Evolutionary conservation across 495 filamentous ascomycete species (phyloP), one percentile per base, ranked within the genome.

Genomic region (Pseudevernia furfuracea): DNA sequence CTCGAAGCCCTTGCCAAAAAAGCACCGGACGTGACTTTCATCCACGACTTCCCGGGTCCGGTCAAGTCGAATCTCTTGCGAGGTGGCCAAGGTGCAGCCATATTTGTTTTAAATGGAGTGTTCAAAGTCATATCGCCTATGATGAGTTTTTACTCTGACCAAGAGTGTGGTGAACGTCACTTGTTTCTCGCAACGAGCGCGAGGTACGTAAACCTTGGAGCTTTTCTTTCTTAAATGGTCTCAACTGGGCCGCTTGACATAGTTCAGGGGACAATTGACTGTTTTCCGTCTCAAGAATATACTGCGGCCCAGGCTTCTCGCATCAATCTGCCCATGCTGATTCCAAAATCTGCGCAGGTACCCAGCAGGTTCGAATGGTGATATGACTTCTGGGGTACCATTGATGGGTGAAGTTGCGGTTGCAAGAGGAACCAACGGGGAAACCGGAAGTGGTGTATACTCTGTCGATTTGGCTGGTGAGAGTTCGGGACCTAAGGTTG

Each of bases 21-120:
- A 63, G 75, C 82, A 25, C 81, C 82, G 2, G 69, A 74, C 3
- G 81, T 85, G 9, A 72, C 72, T 8, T 88, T 88, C 69, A 70
- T 89, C 3, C 87, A 89, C 61, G 69, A 75, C 28, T 85, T 75
- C 57, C 86, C 87, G 0, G 82, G 82, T 4, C 43, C 72, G 1
- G 85, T 88, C 56, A 75, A 77, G 53, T 81, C 80, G 1, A 73
- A 71, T 23, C 37, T 80, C 4, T 59, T 67, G 41, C 62, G 73
- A 7, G 66, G 69, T 28, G 58, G 59, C 0, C 53, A 71, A 21
- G 70, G 71, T 0, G n/a, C 36, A 9, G 19, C 15, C 12, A 12
- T 37, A 9, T 21, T 28, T 8, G 28, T 62, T 21, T 1, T 62
- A 7, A 62, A n/a, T 37, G 21, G 5, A 37, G 32, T 38, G 36